Conservation (phyloP, 169 alveolate species). For the Eimeria zaria region DNA sequence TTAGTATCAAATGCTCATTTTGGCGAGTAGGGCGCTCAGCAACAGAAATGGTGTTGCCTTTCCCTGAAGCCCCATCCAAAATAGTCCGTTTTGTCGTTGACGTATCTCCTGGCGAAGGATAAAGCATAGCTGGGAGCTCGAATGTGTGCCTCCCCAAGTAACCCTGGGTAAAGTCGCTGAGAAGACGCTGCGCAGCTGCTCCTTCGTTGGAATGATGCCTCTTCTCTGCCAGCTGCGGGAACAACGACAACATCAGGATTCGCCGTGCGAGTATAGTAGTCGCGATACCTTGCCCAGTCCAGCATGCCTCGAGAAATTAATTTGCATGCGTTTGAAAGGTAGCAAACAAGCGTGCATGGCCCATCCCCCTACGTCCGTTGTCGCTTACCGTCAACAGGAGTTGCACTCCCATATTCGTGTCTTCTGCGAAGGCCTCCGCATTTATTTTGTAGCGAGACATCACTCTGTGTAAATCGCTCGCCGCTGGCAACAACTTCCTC, state of each 20-base stretch:
- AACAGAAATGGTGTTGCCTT: not conserved
- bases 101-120: not conserved
- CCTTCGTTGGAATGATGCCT: constrained; percentile 87
- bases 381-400: constrained; percentile 61
- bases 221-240: constrained; percentile 86
- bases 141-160: constrained; percentile 90
- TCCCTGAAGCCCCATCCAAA: not conserved
- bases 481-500: constrained; percentile 70
- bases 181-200: constrained; percentile 90
- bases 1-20: not conserved
- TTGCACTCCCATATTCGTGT: constrained; percentile 45
- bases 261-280: not conserved
- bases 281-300: not conserved
- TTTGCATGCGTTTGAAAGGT: too few relatives aligned
- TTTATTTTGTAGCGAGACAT: constrained; percentile 60
- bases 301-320: too few relatives aligned
- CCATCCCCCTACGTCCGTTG: not conserved
- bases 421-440: constrained; percentile 27
- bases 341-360: too few relatives aligned
- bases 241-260: not conserved
- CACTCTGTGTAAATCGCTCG: constrained; percentile 69
- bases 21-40: not conserved
- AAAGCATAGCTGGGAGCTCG: constrained; percentile 88
- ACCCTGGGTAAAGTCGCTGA: constrained; percentile 91
- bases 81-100: not conserved